phyloP scores from a whole-genome alignment of 805 yeast genomes.

The Diddensiella santjacobensis region DNA sequence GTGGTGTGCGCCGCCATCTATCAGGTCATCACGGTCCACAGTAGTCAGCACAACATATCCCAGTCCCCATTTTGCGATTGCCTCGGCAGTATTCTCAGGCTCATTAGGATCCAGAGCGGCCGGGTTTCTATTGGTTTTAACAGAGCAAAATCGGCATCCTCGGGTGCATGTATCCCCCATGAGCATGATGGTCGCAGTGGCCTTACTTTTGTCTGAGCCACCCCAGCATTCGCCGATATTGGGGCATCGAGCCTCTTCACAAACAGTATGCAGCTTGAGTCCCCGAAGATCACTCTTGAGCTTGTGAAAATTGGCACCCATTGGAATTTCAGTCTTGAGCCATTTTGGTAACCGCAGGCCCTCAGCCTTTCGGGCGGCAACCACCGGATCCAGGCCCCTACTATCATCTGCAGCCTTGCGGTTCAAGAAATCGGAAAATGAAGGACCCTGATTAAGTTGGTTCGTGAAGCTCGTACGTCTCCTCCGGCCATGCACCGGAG shows the following conservation, averaged over 20 bases:
- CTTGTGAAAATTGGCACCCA: conserved; percentile 77
- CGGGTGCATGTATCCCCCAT: conserved; percentile 98
- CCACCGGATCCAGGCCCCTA: conserved; percentile 64
- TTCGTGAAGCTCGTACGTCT: conserved; percentile 62
- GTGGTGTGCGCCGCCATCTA: conserved; percentile 92
- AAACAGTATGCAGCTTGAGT: conserved; percentile 85
- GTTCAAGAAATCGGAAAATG: conserved; percentile 83
- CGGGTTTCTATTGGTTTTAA: conserved; percentile 86
- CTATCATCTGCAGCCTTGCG: conserved; percentile 66
- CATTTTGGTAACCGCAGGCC: conserved; percentile 75
- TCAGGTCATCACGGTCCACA: conserved; percentile 92
- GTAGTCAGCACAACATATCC: conserved; percentile 97
- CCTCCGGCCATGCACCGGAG: conserved; percentile 26
- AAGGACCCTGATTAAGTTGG: conserved; percentile 76
- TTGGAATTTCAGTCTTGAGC: conserved; percentile 96
- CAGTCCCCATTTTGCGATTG: conserved; percentile 94
- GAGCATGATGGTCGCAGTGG: conserved; percentile 96
- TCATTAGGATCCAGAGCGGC: conserved; percentile 90
- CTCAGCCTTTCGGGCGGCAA: conserved; percentile 34
- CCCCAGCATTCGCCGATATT: conserved; percentile 99
- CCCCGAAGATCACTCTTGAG: conserved; percentile 85
- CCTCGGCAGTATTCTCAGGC: conserved; percentile 97
- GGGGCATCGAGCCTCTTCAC: conserved; percentile 99
- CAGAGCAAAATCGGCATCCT: conserved; percentile 98
- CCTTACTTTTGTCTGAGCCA: conserved; percentile 81